Base-by-base conservation (phyloP, 1,284 basidiomycete species). In the Trichosporon faecale region DNA sequence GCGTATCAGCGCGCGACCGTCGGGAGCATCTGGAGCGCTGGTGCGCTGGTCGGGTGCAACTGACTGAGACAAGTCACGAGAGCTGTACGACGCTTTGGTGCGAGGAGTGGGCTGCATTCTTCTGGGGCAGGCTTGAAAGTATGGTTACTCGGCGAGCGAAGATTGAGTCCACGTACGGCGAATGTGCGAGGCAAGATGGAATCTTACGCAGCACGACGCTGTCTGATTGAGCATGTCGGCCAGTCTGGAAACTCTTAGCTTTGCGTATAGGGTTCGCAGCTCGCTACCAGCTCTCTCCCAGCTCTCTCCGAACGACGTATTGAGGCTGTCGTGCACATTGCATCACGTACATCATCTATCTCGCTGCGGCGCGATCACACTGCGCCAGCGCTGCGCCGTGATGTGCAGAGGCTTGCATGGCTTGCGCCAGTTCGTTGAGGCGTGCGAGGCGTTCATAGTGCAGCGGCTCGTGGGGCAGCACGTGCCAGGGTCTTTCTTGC, bases 221-320 rank as follows among this genome's bases (percentile, higher is more conserved):
- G 23, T 52, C 49, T 52, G 49, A 52, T 52, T 52, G 49, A 52
- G 49, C 49, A 52, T 52, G 49, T 52, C 49, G 49, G 49, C 16
- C 7, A 18, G 49, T 52, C 49, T 52, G 49, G 49, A 52, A 52
- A 52, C 49, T 52, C 49, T 52, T 52, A 52, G 49, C 49, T 52
- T 52, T 52, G 21, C 6, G 21, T 21, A 52, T 52, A 52, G 49
- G 49, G 49, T 52, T 52, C 49, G 5, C 49, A 23, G 9, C 11
- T 52, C 49, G 49, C 49, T 52, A 52, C 49, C 49, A 52, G 14
- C 49, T 11, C n/a, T n/a, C n/a, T n/a, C n/a, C n/a, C n/a, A n/a
- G n/a, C n/a, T n/a, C n/a, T n/a, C n/a, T n/a, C n/a, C n/a, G 16
- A n/a, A 7, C 21, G n/a, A 23, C 49, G 21, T 52, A 25, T 25